Evolutionary conservation across 352 stramenopile species (phyloP), one percentile per base, ranked within the genome.

Genomic region (Phytophthora litchii): DNA sequence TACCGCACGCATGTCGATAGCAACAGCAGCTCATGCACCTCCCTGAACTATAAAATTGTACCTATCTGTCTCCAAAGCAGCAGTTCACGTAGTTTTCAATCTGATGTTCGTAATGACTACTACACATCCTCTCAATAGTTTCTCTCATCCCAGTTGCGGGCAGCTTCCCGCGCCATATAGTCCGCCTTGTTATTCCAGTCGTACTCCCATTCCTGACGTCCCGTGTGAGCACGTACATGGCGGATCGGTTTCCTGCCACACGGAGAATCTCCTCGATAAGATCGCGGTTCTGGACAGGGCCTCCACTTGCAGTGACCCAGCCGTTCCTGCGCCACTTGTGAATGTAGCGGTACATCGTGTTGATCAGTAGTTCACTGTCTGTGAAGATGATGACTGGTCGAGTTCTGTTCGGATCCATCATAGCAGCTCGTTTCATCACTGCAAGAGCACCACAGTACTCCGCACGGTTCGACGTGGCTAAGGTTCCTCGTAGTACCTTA

Each of bases 401-500:
- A 10, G 12, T 41, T 17, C 36, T 40, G 35, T 17, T 23, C 20
- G 58, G 49, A 34, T 67, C 49, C 23, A 40, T 23, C 8, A 1
- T 3, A 10, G 34, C 53, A 1, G 58, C 49, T 13, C 32, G 41
- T 6, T 37, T 13, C 35, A 67, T 23, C 11, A 54, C 58, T 19
- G 25, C 50, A 14, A 60, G 29, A 17, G 42, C 58, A 16, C 42
- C 49, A 11, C 13, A 32, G 12, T 47, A 60, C 12, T 67, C 49
- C 1, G 49, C 58, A 2, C 58, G 41, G 35, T 60, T 55, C 11
- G 19, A 54, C 7, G 58, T 60, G 19, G 34, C 61, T 23, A 59
- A 55, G 1, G 43, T 35, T 21, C 81, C 68, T 9, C 38, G 11
- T 3, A 85, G 59, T 27, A 72, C 78, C 35, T 58, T 58, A 20